Percentiles rank a stretch among this genome's conserved stretches.
These are phyloP conservation scores for Pisolithus marmoratus DNA, from an alignment of 768 basidiomycete genomes.

Conservation along the genomic window DNA sequence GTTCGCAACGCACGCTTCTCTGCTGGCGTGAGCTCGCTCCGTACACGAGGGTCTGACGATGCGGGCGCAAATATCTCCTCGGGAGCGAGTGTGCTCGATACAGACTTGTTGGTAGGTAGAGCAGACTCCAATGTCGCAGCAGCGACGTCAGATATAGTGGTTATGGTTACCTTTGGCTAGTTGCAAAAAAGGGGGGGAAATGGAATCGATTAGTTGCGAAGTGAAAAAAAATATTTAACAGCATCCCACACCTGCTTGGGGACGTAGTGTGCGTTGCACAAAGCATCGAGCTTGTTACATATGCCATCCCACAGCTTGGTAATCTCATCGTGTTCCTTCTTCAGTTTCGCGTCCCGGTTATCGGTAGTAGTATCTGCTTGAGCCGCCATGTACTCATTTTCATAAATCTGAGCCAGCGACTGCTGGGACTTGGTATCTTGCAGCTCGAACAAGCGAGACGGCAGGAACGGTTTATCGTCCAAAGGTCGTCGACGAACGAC, in stretches of 20 bases:
- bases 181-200: neutral
- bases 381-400: slow-evolving; percentile 78
- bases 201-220: neutral
- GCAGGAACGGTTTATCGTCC: slow-evolving; percentile 85
- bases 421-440: slow-evolving; percentile 84
- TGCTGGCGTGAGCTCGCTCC: slow-evolving; percentile 76
- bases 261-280: slow-evolving; percentile 92
- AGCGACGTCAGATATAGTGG: slow-evolving; percentile 76
- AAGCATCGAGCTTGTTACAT: slow-evolving; percentile 82
- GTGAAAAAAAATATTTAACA: neutral
- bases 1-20: slow-evolving; percentile 72
- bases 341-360: slow-evolving; percentile 83
- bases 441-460: slow-evolving; percentile 83
- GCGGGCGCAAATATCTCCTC: slow-evolving; percentile 80
- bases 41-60: slow-evolving; percentile 49
- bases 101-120: slow-evolving; percentile 74
- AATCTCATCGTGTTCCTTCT: slow-evolving; percentile 86
- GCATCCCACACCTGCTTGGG: slow-evolving; percentile 74
- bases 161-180: slow-evolving; percentile 86
- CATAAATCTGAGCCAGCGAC: slow-evolving; percentile 94
- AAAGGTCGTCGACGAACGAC: slow-evolving; percentile 76
- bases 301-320: slow-evolving; percentile 80
- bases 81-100: slow-evolving; percentile 80
- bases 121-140: slow-evolving; percentile 85
- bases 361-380: slow-evolving; percentile 51